A percentile compares a stretch with the other conserved stretches of the same genome.
Evolutionary conservation across 345 rosid species (phyloP).

Genomic region (Rhodamnia rubescens): DNA sequence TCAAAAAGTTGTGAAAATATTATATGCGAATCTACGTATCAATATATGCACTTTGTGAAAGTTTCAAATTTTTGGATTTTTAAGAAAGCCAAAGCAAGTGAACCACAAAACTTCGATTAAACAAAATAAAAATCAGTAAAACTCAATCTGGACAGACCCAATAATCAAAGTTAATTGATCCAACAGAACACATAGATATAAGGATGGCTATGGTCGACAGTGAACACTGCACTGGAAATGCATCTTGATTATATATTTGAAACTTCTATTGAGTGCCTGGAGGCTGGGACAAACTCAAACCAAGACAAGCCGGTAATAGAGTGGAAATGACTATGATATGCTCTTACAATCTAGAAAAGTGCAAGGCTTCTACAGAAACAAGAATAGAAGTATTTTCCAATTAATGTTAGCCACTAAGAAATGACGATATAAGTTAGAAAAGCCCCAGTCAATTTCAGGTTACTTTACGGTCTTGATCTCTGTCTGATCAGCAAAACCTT

Average conservation of each 20-base stretch:
- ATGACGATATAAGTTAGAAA: neutral
- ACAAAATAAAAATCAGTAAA: neutral
- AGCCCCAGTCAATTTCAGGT: neutral
- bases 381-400: neutral
- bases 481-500: neutral
- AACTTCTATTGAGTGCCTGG: neutral
- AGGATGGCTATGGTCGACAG: neutral
- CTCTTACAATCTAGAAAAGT: neutral
- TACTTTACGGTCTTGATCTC: neutral
- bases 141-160: neutral
- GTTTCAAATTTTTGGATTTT: neutral
- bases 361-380: neutral
- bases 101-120: neutral
- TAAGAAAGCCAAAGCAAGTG: neutral
- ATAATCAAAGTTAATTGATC: neutral
- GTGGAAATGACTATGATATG: neutral
- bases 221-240: neutral
- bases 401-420: neutral
- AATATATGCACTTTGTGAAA: neutral
- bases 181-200: neutral
- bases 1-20: neutral
- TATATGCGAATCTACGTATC: neutral
- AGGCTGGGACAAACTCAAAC: neutral
- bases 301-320: neutral
- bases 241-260: neutral